Evolutionary conservation across 2,329 filamentous ascomycete genomes (phyloP), one percentile per base, ranked within the genome.

Genomic region (Seiridium cupressi): DNA sequence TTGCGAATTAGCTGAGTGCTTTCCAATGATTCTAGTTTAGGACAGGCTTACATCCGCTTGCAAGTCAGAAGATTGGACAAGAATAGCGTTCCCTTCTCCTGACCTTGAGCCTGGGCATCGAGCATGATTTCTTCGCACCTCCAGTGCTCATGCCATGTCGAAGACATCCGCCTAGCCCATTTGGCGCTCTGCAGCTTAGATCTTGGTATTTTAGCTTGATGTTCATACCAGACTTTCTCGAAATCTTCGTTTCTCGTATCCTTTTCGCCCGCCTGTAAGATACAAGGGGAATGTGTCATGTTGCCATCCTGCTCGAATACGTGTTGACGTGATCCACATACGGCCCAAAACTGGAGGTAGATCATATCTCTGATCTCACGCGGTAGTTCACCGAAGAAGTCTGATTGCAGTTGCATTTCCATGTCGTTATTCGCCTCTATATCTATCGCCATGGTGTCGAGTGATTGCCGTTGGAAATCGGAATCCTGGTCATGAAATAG

Each of bases 121-220:
- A 61, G 26, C 66, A 65, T 65, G 31, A 59, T 62, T 51, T 68
- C 65, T 44, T 68, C 63, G 56, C 67, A 67, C n/a, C 38, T 53
- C 67, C 65, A 68, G 48, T 68, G 65, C 46, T 69, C 62, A 13
- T 66, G 48, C 65, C 63, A 65, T 2, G 65, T 44, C 2, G 65
- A 68, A 2, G 61, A 61, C 51, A 66, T 64, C 34, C 64, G 62
- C 47, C 54, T 38, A 2, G 63, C 62, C 64, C 63, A 68, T 36
- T 53, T 57, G 1, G 63, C 58, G 31, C 65, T 59, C 3, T 64
- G 55, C 1, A 60, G 49, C 2, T 65, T 38, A 3, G 61, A 60
- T 3, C 61, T 57, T 9, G 63, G 61, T 7, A 58, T 55, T 40
- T 49, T 63, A 8, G 53, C 57, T 11, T 58, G 61, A 18, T 58